phyloP scores from a whole-genome alignment of 306 rosid genomes.

The Crotalaria pallida region DNA sequence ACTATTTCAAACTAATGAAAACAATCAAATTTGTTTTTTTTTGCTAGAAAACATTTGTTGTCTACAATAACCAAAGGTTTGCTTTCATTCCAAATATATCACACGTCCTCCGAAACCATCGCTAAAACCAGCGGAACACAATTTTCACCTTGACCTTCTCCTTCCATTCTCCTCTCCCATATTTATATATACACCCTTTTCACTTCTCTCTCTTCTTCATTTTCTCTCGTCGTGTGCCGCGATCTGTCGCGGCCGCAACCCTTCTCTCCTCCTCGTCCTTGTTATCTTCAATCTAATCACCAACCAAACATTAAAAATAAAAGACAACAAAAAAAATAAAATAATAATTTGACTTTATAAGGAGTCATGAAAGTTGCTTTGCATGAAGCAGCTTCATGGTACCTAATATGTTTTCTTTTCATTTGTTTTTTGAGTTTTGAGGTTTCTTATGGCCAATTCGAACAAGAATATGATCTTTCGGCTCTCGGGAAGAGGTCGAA shows the following conservation, averaged over 20 bases:
- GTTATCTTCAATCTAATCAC: not conserved
- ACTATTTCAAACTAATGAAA: too few species aligned
- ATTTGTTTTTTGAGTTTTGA: not conserved
- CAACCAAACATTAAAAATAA: not conserved
- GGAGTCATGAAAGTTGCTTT: constrained; percentile 23
- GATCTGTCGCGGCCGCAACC: constrained; percentile 30
- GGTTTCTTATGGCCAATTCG: constrained; percentile 30
- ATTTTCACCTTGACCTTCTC: constrained; percentile 30
- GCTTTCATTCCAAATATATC: not conserved
- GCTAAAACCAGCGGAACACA: constrained; percentile 54
- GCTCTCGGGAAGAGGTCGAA: too few species aligned
- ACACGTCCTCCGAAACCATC: constrained; percentile 23
- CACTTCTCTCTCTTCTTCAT: constrained; percentile 16
- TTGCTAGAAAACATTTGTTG: not conserved
- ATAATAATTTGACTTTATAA: too few species aligned
- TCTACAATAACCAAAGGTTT: not conserved
- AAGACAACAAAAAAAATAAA: too few species aligned
- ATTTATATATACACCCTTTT: constrained; percentile 19
- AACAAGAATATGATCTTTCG: constrained; percentile 2
- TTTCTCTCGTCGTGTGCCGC: constrained; percentile 37
- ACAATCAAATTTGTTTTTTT: too few species aligned
- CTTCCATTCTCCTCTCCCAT: constrained; percentile 22
- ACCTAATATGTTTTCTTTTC: not conserved
- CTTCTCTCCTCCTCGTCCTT: not conserved
- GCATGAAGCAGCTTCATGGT: constrained; percentile 10